Conservation (phyloP, 164 flowering plant species). For the grape (Vitis vinifera) region ASM3070453v1 NC_081805.1:27635001-27635500, state of each 20-base stretch:
- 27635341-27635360: background rate
- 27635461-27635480: constrained; percentile 46
- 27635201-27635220: constrained; percentile 30
- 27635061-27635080: background rate
- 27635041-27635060: constrained; percentile 22
- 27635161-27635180: no score
- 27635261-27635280: constrained; percentile 47
- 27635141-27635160: no score
- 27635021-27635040: constrained; percentile 32
- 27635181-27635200: constrained; percentile 16
- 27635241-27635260: constrained; percentile 13
- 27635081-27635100: background rate
- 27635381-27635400: constrained; percentile 45
- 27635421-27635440: constrained; percentile 34
- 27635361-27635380: constrained; percentile 29
- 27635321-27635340: background rate
- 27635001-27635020: constrained; percentile 59
- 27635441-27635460: constrained; percentile 46
- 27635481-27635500: constrained; percentile 42
- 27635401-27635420: constrained; percentile 54
- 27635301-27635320: constrained; percentile 13
- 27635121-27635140: no score
- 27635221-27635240: constrained; percentile 26
- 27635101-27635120: no score
- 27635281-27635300: constrained; percentile 35